These are phyloP conservation scores for Prunus dulcis DNA, from an alignment of 306 rosid species.

Conservation along the genomic window DNA sequence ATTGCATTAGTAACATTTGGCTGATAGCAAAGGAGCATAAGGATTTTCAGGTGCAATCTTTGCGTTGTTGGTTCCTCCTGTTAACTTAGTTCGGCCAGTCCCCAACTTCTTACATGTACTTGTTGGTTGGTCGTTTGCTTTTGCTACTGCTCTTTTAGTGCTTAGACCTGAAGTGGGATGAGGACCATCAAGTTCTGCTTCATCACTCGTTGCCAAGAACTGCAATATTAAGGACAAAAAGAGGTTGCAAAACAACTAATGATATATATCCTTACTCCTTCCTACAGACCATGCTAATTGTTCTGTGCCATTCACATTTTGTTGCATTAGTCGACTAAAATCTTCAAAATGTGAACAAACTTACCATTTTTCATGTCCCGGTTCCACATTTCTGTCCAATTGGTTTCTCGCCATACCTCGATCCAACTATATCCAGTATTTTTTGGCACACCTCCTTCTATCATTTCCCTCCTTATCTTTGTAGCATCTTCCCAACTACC, in stretches of 20 bases:
- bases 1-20: background rate
- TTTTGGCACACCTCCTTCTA: constrained; percentile 33
- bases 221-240: background rate
- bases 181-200: background rate
- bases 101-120: background rate
- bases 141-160: background rate
- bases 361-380: background rate
- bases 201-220: background rate
- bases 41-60: background rate
- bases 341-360: too few species aligned
- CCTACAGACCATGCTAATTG: too few species aligned
- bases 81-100: too few species aligned
- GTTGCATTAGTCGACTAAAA: too few species aligned
- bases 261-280: background rate
- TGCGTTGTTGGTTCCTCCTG: background rate
- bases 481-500: constrained; percentile 54
- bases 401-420: constrained; percentile 23
- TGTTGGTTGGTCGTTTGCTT: background rate
- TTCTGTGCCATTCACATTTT: too few species aligned
- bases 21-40: background rate
- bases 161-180: background rate
- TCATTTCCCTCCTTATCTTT: constrained; percentile 32
- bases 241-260: background rate
- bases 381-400: background rate
- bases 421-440: constrained; percentile 47